Evolutionary conservation across 179 eudicot genomes (phyloP).

Genomic region (Actinidia polygama): DNA sequence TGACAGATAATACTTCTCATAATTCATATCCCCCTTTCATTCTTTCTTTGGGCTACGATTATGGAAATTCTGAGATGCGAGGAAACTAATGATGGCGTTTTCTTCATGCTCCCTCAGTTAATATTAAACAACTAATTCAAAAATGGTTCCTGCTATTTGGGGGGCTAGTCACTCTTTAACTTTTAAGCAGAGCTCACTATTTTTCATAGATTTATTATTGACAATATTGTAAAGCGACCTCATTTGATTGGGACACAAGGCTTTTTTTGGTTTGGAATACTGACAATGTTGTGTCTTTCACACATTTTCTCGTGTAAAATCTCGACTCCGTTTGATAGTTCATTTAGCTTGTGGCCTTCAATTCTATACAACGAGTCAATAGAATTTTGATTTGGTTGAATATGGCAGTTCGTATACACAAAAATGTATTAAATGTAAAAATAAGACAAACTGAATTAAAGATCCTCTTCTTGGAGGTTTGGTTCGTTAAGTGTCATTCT

Average conservation of each 20-base stretch:
- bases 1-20: background rate
- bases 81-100: background rate
- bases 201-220: background rate
- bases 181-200: conserved; percentile 2
- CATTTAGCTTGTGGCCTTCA: background rate
- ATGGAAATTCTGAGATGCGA: background rate
- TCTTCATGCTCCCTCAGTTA: background rate
- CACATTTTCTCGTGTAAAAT: background rate
- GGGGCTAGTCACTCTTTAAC: background rate
- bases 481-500: background rate
- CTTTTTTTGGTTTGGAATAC: too few relatives aligned
- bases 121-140: background rate
- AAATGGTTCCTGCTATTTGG: background rate
- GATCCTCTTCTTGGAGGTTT: background rate
- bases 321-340: background rate
- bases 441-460: background rate
- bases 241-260: too few relatives aligned
- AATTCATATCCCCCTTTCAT: background rate
- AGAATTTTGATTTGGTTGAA: background rate
- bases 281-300: background rate
- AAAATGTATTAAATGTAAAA: background rate
- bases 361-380: conserved; percentile 2
- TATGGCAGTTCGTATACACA: background rate
- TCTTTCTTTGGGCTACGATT: background rate
- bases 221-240: too few relatives aligned